phyloP scores from a whole-genome alignment of 1,284 basidiomycete genomes.

The Blastosporella zonata region DNA sequence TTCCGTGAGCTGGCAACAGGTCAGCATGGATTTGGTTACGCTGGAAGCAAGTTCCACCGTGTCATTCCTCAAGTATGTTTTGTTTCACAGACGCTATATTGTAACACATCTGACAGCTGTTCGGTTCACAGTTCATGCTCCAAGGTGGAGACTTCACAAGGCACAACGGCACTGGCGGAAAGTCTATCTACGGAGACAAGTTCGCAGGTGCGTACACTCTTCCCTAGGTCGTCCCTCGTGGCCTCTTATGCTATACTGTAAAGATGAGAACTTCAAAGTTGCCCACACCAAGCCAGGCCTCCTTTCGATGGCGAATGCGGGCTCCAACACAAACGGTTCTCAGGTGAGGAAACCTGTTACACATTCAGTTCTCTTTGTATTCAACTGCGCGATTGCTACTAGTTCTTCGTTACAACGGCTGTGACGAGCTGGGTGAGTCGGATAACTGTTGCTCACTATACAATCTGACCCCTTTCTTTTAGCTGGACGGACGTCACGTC shows the following conservation, averaged over 20 bases:
- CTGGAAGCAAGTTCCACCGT: conserved; percentile 77
- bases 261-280: conserved; percentile 85
- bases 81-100: too few species aligned
- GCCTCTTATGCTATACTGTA: background rate
- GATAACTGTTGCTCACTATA: background rate
- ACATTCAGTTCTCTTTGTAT: conserved; percentile 7
- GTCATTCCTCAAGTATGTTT: conserved; percentile 63
- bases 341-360: conserved; percentile 37
- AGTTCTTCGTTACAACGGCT: conserved; percentile 90
- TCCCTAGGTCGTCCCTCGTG: background rate
- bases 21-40: conserved; percentile 70
- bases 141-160: conserved; percentile 79
- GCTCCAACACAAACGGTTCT: conserved; percentile 70
- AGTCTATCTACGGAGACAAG: conserved; percentile 87
- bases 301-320: conserved; percentile 90
- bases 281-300: conserved; percentile 81
- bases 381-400: background rate
- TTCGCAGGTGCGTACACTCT: conserved; percentile 53
- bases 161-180: conserved; percentile 83
- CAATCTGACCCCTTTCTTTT: background rate
- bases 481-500: conserved; percentile 78
- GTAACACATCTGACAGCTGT: background rate
- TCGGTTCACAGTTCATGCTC: conserved; percentile 67
- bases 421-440: conserved; percentile 57
- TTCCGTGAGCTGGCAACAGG: conserved; percentile 77